A percentile compares a stretch with the other conserved stretches of the same genome.
phyloP scores from a whole-genome alignment of 2,329 filamentous ascomycete genomes.

The Ophiobolus disseminans region DNA sequence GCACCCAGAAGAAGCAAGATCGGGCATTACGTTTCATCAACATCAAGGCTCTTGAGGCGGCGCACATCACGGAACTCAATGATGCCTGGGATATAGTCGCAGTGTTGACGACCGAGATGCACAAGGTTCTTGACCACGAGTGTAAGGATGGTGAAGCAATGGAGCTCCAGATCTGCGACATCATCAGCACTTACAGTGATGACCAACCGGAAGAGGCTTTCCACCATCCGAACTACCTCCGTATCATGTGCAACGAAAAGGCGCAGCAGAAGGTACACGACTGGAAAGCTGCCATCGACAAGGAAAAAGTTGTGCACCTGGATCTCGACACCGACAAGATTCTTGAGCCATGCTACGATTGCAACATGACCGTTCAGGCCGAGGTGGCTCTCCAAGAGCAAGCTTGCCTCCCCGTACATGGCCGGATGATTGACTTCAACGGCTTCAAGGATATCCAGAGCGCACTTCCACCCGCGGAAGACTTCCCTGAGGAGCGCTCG shows the following conservation, averaged over 20 bases:
- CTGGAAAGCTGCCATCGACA: neutral
- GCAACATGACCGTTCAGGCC: neutral
- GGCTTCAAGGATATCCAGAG: neutral
- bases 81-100: neutral
- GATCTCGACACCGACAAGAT: neutral
- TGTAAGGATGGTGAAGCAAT: neutral
- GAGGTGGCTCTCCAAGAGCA: neutral
- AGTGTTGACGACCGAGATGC: neutral
- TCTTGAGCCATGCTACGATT: neutral
- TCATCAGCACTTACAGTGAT: neutral
- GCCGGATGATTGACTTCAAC: neutral
- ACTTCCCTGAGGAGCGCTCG: neutral
- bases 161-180: neutral
- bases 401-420: neutral
- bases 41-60: neutral
- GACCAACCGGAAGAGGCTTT: neutral
- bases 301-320: neutral
- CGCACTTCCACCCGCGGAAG: neutral
- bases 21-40: neutral
- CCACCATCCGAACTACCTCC: neutral
- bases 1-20: neutral
- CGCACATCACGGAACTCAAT: neutral
- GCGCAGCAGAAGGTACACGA: neutral
- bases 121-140: neutral
- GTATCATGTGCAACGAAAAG: neutral